Conservation (phyloP, 495 filamentous ascomycete genomes). For the Hyaloscypha variabilis region DNA sequence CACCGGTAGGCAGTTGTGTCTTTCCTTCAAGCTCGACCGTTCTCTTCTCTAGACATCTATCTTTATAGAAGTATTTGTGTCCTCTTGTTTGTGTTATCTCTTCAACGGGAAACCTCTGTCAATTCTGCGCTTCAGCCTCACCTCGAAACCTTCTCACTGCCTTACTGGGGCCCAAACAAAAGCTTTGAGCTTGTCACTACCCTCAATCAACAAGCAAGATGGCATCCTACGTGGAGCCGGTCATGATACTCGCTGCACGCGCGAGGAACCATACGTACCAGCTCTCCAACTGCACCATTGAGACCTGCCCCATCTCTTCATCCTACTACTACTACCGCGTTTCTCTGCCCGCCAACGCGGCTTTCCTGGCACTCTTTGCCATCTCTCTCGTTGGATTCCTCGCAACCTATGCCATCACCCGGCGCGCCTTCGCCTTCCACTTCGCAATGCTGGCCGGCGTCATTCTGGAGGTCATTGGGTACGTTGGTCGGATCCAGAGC, state of each 20-base stretch:
- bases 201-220: slow-evolving; percentile 1
- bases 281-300: slow-evolving; percentile 23
- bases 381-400: slow-evolving; percentile 29
- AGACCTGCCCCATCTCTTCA: slow-evolving; percentile 23
- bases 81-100: background rate
- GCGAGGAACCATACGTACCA: background rate
- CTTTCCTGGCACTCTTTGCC: slow-evolving; percentile 34
- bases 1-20: slow-evolving; percentile 6
- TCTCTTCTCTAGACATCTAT: background rate
- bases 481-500: slow-evolving; percentile 41
- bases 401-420: slow-evolving; percentile 23
- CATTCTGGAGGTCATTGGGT: slow-evolving; percentile 44
- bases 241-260: slow-evolving; percentile 15
- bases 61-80: background rate
- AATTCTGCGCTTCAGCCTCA: background rate
- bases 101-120: background rate
- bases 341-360: slow-evolving; percentile 32
- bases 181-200: background rate
- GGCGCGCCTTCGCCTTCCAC: slow-evolving; percentile 37
- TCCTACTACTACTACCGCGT: slow-evolving; percentile 34
- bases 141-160: background rate
- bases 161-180: background rate
- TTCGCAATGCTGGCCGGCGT: slow-evolving; percentile 40
- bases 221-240: slow-evolving; percentile 7
- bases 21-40: background rate